Evolutionary conservation across 441 rosid species (phyloP).

Genomic region (Erodium moschatum): DNA sequence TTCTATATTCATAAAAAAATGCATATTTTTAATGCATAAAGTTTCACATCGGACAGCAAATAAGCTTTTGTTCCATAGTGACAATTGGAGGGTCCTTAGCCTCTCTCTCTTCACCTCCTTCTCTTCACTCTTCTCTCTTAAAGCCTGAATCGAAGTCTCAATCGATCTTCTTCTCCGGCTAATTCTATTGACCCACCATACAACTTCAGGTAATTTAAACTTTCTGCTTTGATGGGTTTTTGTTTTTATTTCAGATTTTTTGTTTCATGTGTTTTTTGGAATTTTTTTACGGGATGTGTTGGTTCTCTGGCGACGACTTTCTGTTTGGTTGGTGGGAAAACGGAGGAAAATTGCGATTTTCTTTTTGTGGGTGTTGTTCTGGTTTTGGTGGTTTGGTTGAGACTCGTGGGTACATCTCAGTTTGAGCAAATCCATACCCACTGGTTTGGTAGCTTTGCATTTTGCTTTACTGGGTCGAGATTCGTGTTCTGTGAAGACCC

Average conservation of each 20-base stretch:
- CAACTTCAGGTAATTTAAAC: slow-evolving; percentile 21
- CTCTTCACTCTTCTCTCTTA: slow-evolving; percentile 18
- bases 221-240: neutral
- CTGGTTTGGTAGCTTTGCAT: slow-evolving; percentile 3
- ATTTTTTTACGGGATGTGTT: neutral
- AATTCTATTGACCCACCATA: slow-evolving; percentile 11
- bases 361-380: slow-evolving; percentile 4
- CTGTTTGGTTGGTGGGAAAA: neutral
- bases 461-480: neutral
- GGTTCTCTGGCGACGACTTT: neutral
- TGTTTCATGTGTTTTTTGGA: neutral
- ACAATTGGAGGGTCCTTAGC: slow-evolving; percentile 66
- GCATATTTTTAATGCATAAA: slow-evolving; percentile 39
- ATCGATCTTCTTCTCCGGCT: slow-evolving; percentile 24
- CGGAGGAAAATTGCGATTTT: neutral
- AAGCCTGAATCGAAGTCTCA: slow-evolving; percentile 9
- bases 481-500: neutral
- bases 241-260: neutral
- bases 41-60: slow-evolving; percentile 44
- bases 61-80: slow-evolving; percentile 39
- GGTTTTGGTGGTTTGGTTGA: neutral
- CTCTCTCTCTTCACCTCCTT: slow-evolving; percentile 13
- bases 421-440: neutral
- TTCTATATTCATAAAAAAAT: slow-evolving; percentile 9
- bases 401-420: neutral